These are phyloP conservation scores for Barbatosphaeria neglecta DNA, from an alignment of 495 filamentous ascomycete genomes.

Conservation along the genomic window DNA sequence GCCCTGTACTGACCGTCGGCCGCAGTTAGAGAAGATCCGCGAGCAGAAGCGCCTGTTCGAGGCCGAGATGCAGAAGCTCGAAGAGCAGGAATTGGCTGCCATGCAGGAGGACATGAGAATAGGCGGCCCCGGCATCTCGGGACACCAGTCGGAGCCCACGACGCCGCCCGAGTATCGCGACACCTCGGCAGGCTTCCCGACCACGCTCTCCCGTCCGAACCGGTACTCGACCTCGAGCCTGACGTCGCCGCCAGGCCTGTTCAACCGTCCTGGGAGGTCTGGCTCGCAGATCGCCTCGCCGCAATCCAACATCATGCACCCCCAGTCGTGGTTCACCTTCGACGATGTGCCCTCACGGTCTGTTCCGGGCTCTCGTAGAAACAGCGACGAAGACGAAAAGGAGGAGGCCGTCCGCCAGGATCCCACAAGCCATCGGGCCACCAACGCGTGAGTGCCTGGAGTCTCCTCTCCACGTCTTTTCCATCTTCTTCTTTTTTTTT, in stretches of 20 bases:
- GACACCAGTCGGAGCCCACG: constrained; percentile 83
- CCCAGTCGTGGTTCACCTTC: constrained; percentile 33
- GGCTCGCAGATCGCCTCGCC: constrained; percentile 57
- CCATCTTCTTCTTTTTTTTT: neutral
- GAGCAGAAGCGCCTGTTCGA: constrained; percentile 79
- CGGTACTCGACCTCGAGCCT: constrained; percentile 76
- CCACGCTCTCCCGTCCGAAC: constrained; percentile 62
- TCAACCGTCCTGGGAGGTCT: constrained; percentile 60
- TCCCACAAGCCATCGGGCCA: constrained; percentile 54
- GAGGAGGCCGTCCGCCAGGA: constrained; percentile 52
- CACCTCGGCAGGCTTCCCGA: constrained; percentile 49
- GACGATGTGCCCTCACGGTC: constrained; percentile 66
- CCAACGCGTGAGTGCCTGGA: constrained; percentile 47
- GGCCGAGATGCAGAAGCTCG: constrained; percentile 75
- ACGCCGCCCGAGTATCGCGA: constrained; percentile 93
- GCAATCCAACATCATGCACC: constrained; percentile 41
- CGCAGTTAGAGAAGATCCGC: constrained; percentile 74
- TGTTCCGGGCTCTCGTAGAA: constrained; percentile 73
- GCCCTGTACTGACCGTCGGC: constrained; percentile 23
- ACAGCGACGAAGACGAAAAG: constrained; percentile 68
- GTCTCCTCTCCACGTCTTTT: neutral
- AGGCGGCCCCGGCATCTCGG: constrained; percentile 18
- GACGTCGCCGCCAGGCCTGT: constrained; percentile 65
- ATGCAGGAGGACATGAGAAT: constrained; percentile 60
- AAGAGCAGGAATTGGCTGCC: constrained; percentile 70